Percentiles rank a stretch among this genome's conserved stretches.
Evolutionary conservation across 1,139 yeast genomes (phyloP).

Genomic region (Spathaspora jeffriesii): DNA sequence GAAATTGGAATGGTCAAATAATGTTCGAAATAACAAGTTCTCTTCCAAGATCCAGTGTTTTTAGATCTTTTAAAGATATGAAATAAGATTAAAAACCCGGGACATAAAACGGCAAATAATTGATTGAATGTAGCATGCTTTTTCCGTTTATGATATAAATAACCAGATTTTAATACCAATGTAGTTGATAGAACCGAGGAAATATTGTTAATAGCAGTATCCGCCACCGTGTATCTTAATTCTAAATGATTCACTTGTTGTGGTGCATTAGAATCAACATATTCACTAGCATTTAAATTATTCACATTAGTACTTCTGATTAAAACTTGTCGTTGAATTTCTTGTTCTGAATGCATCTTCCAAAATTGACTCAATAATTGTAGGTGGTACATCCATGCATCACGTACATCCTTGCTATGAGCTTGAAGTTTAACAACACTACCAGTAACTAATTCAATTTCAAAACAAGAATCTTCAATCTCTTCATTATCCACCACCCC

Average conservation of each 20-base stretch:
- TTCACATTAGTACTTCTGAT: slow-evolving; percentile 49
- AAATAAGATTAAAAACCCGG: slow-evolving; percentile 63
- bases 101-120: slow-evolving; percentile 64
- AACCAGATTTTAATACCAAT: slow-evolving; percentile 43
- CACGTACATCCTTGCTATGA: slow-evolving; percentile 46
- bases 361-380: slow-evolving; percentile 55
- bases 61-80: slow-evolving; percentile 47
- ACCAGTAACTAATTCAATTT: slow-evolving; percentile 51
- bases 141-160: slow-evolving; percentile 64
- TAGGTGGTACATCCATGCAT: slow-evolving; percentile 66
- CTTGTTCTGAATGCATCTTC: slow-evolving; percentile 48
- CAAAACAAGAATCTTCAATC: slow-evolving; percentile 49
- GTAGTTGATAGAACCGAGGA: not conserved
- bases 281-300: slow-evolving; percentile 53
- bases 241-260: slow-evolving; percentile 58
- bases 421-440: slow-evolving; percentile 58
- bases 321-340: slow-evolving; percentile 33
- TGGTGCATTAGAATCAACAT: slow-evolving; percentile 56
- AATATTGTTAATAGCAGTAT: not conserved
- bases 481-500: slow-evolving; percentile 26
- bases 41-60: slow-evolving; percentile 46
- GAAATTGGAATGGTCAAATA: slow-evolving; percentile 60
- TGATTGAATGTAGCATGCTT: slow-evolving; percentile 67
- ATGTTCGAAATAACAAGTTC: slow-evolving; percentile 45
- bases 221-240: slow-evolving; percentile 16